Evolutionary conservation across 1,284 basidiomycete species (phyloP).

Genomic region (Athelia psychrophila): DNA sequence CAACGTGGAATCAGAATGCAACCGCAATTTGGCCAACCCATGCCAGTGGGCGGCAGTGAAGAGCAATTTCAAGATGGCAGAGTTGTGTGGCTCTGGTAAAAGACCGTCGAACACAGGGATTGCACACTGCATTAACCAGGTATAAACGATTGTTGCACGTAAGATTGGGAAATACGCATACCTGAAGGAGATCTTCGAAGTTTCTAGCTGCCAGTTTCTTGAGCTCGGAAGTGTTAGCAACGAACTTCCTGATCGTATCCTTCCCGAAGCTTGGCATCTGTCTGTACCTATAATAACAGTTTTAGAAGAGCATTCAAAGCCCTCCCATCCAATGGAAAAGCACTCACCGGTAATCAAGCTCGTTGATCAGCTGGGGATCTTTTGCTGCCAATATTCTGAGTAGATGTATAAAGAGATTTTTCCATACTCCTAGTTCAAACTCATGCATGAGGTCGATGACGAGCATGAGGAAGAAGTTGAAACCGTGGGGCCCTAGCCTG

Average conservation of each 20-base stretch:
- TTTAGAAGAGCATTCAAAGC: not conserved
- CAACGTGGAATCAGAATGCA: conserved; percentile 29
- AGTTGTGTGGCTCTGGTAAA: conserved; percentile 23
- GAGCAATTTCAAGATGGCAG: conserved; percentile 21
- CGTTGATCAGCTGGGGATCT: conserved; percentile 5
- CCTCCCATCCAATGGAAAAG: no score
- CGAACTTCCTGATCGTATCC: conserved; percentile 27
- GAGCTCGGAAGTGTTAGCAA: conserved; percentile 28
- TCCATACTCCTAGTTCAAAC: conserved; percentile 21
- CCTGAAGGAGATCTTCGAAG: conserved; percentile 35
- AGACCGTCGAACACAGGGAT: conserved; percentile 36
- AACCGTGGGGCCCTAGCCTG: not conserved
- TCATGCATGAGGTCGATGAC: conserved; percentile 16
- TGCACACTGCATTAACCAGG: conserved; percentile 27
- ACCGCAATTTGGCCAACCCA: conserved; percentile 31
- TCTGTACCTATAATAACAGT: conserved; percentile 18
- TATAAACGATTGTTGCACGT: not conserved
- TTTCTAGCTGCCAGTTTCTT: conserved; percentile 32
- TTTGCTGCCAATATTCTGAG: conserved; percentile 14
- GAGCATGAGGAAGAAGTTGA: conserved; percentile 10
- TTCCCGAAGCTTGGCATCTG: conserved; percentile 26
- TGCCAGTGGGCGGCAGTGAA: conserved; percentile 29
- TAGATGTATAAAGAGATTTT: conserved; percentile 17
- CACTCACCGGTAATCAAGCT: conserved; percentile 17
- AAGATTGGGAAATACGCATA: conserved; percentile 4